Conservation (phyloP, 164 flowering plant genomes). For the Vitis riparia region DNA sequence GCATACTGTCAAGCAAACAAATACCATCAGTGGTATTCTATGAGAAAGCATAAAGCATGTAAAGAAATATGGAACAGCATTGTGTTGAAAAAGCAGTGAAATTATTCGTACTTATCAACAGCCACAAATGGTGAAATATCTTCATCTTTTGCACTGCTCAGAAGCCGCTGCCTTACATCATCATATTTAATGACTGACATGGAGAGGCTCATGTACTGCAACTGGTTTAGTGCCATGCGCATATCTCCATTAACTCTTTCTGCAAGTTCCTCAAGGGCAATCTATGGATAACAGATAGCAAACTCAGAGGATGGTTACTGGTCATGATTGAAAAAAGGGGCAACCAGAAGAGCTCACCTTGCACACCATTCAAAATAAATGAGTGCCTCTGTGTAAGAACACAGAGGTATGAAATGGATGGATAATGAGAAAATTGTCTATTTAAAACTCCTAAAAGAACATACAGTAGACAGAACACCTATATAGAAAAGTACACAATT, state of each 20-base stretch:
- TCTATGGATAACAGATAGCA: conserved; percentile 34
- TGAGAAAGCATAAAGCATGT: no score
- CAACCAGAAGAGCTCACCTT: neutral
- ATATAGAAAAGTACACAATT: neutral
- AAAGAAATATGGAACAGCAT: no score
- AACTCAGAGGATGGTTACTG: neutral
- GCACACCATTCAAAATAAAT: neutral
- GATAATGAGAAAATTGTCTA: neutral
- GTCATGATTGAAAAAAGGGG: neutral
- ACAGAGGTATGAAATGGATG: neutral
- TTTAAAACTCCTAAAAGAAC: neutral
- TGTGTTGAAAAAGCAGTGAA: neutral
- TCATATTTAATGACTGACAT: conserved; percentile 82
- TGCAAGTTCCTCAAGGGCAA: conserved; percentile 97
- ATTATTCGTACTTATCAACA: conserved; percentile 79
- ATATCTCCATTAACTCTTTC: conserved; percentile 94
- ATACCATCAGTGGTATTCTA: no score
- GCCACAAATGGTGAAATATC: conserved; percentile 98
- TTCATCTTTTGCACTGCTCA: conserved; percentile 89
- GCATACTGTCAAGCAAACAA: no score
- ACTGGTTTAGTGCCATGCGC: conserved; percentile 92
- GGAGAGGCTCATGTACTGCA: conserved; percentile 94
- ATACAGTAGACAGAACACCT: neutral
- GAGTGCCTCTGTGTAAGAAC: neutral
- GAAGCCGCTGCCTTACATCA: conserved; percentile 85